Conservation (phyloP, 257 asterid species). For the Plantago major region DNA sequence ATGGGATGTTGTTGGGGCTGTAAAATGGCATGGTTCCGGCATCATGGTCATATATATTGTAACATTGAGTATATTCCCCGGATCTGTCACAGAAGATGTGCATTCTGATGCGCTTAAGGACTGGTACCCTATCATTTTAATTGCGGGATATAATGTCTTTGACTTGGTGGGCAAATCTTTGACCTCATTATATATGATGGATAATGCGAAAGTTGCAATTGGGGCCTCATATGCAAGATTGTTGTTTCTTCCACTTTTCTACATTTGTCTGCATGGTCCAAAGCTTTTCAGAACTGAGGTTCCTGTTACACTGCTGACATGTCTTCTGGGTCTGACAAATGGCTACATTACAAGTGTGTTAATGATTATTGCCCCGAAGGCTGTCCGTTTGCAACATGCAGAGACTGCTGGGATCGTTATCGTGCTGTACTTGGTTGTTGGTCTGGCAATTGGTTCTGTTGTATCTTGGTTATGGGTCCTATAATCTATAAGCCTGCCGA, state of each 20-base stretch:
- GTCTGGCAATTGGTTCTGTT: constrained; percentile 71
- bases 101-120: constrained; percentile 66
- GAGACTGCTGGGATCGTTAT: constrained; percentile 83
- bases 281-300: constrained; percentile 62
- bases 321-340: constrained; percentile 81
- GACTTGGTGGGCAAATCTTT: constrained; percentile 72
- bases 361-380: constrained; percentile 74
- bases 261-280: constrained; percentile 87
- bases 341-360: constrained; percentile 75
- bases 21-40: constrained; percentile 82
- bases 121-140: constrained; percentile 80
- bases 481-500: constrained; percentile 7
- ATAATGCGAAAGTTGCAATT: constrained; percentile 57
- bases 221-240: constrained; percentile 65
- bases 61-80: constrained; percentile 84
- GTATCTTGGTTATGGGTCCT: constrained; percentile 94
- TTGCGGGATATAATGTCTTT: constrained; percentile 70
- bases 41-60: constrained; percentile 57
- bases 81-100: constrained; percentile 88
- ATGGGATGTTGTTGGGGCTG: constrained; percentile 63
- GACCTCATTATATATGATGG: constrained; percentile 57
- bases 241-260: constrained; percentile 78
- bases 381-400: constrained; percentile 63
- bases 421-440: constrained; percentile 57
- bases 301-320: constrained; percentile 71